phyloP scores from a whole-genome alignment of 495 filamentous ascomycete genomes.

The Tricharina praecox region DNA sequence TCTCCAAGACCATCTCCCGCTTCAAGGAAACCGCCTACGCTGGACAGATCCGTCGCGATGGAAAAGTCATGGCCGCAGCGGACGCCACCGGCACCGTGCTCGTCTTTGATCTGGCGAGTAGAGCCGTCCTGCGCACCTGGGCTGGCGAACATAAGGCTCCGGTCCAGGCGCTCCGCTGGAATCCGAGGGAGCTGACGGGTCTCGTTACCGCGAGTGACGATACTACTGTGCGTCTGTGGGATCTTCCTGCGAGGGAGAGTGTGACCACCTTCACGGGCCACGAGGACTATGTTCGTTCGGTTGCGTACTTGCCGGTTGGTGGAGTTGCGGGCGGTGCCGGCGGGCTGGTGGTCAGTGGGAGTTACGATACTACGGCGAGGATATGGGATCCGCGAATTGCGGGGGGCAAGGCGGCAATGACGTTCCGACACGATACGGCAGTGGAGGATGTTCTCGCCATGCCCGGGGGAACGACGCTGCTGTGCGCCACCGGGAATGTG shows the following conservation, averaged over 20 bases:
- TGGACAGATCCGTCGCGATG: conserved; percentile 75
- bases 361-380: conserved; percentile 84
- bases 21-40: conserved; percentile 79
- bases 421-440: conserved; percentile 77
- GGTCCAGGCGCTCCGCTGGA: conserved; percentile 81
- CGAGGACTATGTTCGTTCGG: conserved; percentile 76
- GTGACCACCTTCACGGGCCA: conserved; percentile 71
- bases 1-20: conserved; percentile 76
- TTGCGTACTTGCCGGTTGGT: conserved; percentile 54
- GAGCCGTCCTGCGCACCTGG: conserved; percentile 93
- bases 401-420: conserved; percentile 48
- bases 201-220: conserved; percentile 79
- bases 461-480: conserved; percentile 65
- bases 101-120: conserved; percentile 76
- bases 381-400: conserved; percentile 74
- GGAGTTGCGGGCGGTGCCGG: conserved; percentile 40
- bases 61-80: conserved; percentile 72
- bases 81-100: conserved; percentile 82
- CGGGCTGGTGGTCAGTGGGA: conserved; percentile 64
- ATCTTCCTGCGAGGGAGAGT: conserved; percentile 63
- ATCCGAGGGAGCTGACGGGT: conserved; percentile 65
- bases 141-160: conserved; percentile 74
- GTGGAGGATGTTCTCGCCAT: conserved; percentile 76
- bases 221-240: conserved; percentile 82
- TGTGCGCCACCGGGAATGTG: conserved; percentile 70